Base-by-base conservation (phyloP, 345 rosid genomes). In the Citrus mangshanensis region DNA sequence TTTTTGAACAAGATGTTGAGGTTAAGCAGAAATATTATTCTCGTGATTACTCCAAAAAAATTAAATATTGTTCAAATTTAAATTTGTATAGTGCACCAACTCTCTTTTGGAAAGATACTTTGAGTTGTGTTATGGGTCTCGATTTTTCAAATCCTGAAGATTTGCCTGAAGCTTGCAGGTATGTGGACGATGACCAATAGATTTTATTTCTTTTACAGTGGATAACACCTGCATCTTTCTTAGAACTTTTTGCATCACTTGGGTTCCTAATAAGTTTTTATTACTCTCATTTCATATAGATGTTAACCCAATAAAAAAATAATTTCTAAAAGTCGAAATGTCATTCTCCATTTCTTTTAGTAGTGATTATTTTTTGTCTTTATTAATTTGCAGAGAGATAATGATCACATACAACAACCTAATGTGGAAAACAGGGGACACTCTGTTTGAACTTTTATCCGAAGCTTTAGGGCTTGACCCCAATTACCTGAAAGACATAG, bases 401-500 rank as follows among this genome's bases (percentile, higher is more conserved):
- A n/a, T 60, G 28, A 60, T n/a, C 13, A 9, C 3, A 0, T 60
- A 60, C 27, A 60, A 24, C 64, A 60, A 24, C 9, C 14, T 21
- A 24, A 10, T 60, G 27, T 24, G 10, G 28, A 60, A 60, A 60
- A n/a, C 27, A 6, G 64, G 30, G 30, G 25, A 1, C 10, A 24
- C 30, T 60, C 28, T 60, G 69, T 35, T 35, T 35, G 64, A 60
- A 60, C 13, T 60, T 24, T 3, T 60, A 13, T 60, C 64, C 2
- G 32, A 60, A 60, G 64, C 2, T 14, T 87, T 88, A 37, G 88
- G 83, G 3, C 85, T 86, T 1, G 28, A 72, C 1, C 35, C 75
- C 1, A 78, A 59, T 22, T 72, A 79, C 74, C 72, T 88, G 21
- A 69, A 74, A 38, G 76, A 65, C 55, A 34, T 34, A 9, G 80